phyloP scores from a whole-genome alignment of 1,284 basidiomycete species.

The Amylostereum areolatum region DNA sequence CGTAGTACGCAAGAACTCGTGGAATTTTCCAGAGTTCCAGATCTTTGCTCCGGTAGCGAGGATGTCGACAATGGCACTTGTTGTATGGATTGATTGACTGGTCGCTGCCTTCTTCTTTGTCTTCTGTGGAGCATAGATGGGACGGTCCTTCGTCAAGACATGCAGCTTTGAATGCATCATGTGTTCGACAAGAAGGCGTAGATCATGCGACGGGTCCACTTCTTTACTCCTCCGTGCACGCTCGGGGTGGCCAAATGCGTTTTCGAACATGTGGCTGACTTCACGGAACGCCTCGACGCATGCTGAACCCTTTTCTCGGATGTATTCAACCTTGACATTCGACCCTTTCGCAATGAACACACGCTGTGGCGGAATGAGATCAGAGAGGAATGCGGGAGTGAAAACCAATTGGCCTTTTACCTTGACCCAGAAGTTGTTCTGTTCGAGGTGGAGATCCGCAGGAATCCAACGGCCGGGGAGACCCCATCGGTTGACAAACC shows the following conservation, averaged over 20 bases:
- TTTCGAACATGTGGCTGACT: conserved; percentile 14
- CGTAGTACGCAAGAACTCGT: conserved; percentile 16
- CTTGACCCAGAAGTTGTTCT: conserved; percentile 21
- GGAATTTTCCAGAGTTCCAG: conserved; percentile 16
- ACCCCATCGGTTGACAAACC: conserved; percentile 20
- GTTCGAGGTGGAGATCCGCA: conserved; percentile 18
- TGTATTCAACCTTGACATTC: conserved; percentile 19
- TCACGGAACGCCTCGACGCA: conserved; percentile 21
- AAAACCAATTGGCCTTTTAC: conserved; percentile 7
- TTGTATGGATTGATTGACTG: conserved; percentile 3
- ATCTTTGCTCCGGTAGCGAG: conserved; percentile 14
- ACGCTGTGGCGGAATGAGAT: conserved; percentile 10
- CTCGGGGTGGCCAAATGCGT: conserved; percentile 17
- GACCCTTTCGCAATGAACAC: conserved; percentile 20
- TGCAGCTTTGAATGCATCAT: conserved; percentile 9
- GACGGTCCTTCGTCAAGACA: not conserved
- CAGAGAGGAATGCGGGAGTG: not conserved
- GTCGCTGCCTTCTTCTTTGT: conserved; percentile 7
- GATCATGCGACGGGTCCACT: not conserved
- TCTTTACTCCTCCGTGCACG: conserved; percentile 16
- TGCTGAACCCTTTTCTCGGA: conserved; percentile 22
- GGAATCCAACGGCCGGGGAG: conserved; percentile 14
- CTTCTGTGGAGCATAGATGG: conserved; percentile 3
- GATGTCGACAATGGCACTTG: conserved; percentile 13
- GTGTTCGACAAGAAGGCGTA: conserved; percentile 13